Conservation (phyloP, 2,329 filamentous ascomycete species). For the Dactylonectria estremocensis region DNA sequence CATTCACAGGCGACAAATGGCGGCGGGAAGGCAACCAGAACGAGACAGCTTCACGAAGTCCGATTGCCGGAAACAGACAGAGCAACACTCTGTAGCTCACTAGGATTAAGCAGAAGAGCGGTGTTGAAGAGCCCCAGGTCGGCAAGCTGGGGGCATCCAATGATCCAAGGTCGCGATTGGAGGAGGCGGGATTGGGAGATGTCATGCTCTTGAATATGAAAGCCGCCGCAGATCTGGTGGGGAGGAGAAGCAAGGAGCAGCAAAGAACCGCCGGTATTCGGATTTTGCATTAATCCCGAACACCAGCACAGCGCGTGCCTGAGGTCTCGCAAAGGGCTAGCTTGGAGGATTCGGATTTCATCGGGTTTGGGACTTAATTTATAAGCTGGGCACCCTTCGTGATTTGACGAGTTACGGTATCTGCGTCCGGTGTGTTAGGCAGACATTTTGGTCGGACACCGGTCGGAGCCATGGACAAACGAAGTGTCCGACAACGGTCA, state of each 20-base stretch:
- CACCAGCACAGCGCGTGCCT: neutral
- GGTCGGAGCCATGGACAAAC: neutral
- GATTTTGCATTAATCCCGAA: slow-evolving; percentile 28
- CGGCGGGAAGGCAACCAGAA: neutral
- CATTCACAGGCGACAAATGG: slow-evolving; percentile 16
- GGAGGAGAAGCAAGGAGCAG: neutral
- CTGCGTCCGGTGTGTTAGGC: neutral
- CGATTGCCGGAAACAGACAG: slow-evolving; percentile 29
- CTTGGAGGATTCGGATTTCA: neutral
- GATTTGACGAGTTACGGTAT: neutral
- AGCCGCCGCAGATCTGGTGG: slow-evolving; percentile 19
- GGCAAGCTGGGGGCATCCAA: slow-evolving; percentile 22
- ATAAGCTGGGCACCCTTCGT: neutral
- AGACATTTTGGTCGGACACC: neutral
- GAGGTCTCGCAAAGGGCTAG: slow-evolving; percentile 1
- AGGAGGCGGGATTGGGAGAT: slow-evolving; percentile 32
- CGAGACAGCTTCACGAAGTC: slow-evolving; percentile 29
- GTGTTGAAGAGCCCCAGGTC: slow-evolving; percentile 13
- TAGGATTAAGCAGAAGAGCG: slow-evolving; percentile 6
- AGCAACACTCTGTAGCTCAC: slow-evolving; percentile 30
- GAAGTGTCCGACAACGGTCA: neutral
- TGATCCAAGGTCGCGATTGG: slow-evolving; percentile 15
- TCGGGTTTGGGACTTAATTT: neutral
- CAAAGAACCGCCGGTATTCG: slow-evolving; percentile 24
- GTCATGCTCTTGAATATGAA: slow-evolving; percentile 23